Conservation (phyloP, 163 green algal species). For the Botryococcus braunii region DNA sequence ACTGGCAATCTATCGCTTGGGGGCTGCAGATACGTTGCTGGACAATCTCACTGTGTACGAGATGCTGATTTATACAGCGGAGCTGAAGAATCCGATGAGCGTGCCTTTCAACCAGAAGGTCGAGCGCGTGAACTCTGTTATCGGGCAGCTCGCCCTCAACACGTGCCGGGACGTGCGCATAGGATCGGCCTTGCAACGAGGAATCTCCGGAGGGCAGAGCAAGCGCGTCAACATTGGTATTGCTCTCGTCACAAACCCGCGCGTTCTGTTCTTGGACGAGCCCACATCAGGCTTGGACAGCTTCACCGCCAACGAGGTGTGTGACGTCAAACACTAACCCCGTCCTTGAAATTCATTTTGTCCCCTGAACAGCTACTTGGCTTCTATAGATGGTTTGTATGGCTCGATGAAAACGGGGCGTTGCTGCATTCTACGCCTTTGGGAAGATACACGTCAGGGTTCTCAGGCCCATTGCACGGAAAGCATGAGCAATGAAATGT, state of each 20-base stretch:
- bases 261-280: constrained; percentile 70
- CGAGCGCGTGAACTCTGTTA: constrained; percentile 40
- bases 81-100: constrained; percentile 62
- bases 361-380: no score
- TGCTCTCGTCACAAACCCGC: constrained; percentile 52
- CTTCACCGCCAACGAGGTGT: constrained; percentile 52
- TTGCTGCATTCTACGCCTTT: no score
- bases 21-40: constrained; percentile 15
- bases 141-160: constrained; percentile 53
- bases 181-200: constrained; percentile 42
- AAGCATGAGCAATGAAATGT: no score
- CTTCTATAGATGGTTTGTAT: no score
- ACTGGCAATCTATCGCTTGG: background rate
- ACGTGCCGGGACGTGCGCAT: constrained; percentile 53
- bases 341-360: no score
- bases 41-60: constrained; percentile 53
- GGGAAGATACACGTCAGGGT: no score
- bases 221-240: constrained; percentile 56
- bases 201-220: constrained; percentile 26
- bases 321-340: no score
- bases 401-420: no score
- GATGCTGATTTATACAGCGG: constrained; percentile 78
- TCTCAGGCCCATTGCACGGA: no score
- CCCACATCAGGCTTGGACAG: constrained; percentile 66
- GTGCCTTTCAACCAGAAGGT: constrained; percentile 40